These are phyloP conservation scores for Petunia axillaris DNA, from an alignment of 257 asterid genomes.

Conservation along the genomic window DNA sequence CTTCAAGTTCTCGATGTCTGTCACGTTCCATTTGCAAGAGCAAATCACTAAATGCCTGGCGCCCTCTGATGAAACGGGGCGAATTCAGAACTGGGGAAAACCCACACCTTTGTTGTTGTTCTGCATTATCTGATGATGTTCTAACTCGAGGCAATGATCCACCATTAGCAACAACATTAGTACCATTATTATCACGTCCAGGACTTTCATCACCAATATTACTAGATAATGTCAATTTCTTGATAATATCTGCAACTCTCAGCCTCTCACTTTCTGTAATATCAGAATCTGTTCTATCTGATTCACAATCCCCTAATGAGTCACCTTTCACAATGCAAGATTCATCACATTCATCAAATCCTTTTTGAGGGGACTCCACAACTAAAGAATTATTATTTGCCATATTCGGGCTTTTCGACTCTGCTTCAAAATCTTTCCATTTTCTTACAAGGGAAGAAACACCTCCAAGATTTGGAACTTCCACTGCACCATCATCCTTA, in stretches of 20 bases:
- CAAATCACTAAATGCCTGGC: conserved; percentile 70
- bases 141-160: conserved; percentile 49
- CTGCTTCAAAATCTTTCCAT: conserved; percentile 73
- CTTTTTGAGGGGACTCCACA: conserved; percentile 24
- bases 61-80: conserved; percentile 70
- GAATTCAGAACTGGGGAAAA: conserved; percentile 43
- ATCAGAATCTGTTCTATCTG: conserved; percentile 57
- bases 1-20: conserved; percentile 58
- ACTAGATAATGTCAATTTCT: conserved; percentile 41
- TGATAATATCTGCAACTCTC: conserved; percentile 71
- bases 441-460: conserved; percentile 79
- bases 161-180: conserved; percentile 23
- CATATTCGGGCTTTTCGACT: conserved; percentile 30
- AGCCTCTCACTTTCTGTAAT: conserved; percentile 69
- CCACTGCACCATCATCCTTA: conserved; percentile 28
- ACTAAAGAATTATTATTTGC: conserved; percentile 13
- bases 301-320: conserved; percentile 58
- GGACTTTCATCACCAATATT: conserved; percentile 32
- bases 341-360: conserved; percentile 14
- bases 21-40: conserved; percentile 62
- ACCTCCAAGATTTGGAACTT: conserved; percentile 47
- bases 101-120: conserved; percentile 30
- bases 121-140: conserved; percentile 48
- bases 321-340: conserved; percentile 28
- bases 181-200: conserved; percentile 5